Conservation (phyloP, 306 rosid species). For the Inga oerstediana region DNA sequence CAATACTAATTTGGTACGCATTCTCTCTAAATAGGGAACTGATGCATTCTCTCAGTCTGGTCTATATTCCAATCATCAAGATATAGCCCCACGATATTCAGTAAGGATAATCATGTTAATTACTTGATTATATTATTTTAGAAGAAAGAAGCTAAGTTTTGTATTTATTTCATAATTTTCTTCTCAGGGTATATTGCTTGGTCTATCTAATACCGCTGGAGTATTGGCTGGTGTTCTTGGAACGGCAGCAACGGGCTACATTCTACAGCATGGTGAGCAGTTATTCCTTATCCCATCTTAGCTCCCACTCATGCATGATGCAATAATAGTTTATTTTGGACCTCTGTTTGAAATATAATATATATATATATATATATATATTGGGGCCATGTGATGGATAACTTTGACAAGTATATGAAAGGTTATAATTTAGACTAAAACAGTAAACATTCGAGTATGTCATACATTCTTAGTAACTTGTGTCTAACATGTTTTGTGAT, state of each 20-base stretch:
- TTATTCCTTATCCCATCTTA: conserved; percentile 17
- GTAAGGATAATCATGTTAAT: conserved; percentile 53
- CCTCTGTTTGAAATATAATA: too few species aligned
- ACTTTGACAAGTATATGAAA: too few species aligned
- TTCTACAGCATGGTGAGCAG: conserved; percentile 83
- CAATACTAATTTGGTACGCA: conserved; percentile 25
- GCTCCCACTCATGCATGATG: neutral
- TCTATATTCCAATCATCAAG: conserved; percentile 97
- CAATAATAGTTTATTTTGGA: too few species aligned
- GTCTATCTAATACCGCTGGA: conserved; percentile 96
- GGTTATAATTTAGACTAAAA: too few species aligned
- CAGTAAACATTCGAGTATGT: too few species aligned
- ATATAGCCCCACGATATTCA: conserved; percentile 94
- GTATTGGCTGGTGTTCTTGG: conserved; percentile 98
- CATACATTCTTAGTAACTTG: too few species aligned
- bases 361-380: too few species aligned
- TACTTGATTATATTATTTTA: neutral
- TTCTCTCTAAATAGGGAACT: conserved; percentile 65
- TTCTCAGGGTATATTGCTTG: conserved; percentile 84
- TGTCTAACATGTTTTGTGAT: too few species aligned
- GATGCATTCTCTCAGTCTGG: conserved; percentile 99
- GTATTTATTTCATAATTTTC: conserved; percentile 7
- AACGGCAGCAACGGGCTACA: conserved; percentile 96
- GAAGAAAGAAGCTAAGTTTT: conserved; percentile 4
- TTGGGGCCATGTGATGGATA: too few species aligned